A percentile compares a stretch with the other conserved stretches of the same genome.
Conservation (phyloP, 2,329 filamentous ascomycete species). For the Aspergillus sp. region DNA sequence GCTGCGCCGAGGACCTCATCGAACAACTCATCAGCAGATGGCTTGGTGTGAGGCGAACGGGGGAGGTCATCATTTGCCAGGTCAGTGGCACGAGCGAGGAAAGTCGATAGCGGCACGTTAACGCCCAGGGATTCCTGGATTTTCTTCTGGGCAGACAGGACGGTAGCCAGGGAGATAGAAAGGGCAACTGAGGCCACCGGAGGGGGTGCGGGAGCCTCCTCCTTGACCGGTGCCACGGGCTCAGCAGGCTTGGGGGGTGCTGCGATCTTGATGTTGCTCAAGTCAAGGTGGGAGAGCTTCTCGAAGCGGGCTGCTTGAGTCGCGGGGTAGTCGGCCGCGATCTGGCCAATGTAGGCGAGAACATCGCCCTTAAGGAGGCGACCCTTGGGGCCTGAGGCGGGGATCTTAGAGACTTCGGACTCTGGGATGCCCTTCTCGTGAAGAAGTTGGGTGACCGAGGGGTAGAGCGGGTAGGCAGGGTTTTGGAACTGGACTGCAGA, state of each 20-base stretch:
- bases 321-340: constrained; percentile 66
- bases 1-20: constrained; percentile 71
- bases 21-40: constrained; percentile 78
- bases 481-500: constrained; percentile 34
- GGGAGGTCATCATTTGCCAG: constrained; percentile 86
- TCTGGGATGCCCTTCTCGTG: constrained; percentile 72
- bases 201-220: constrained; percentile 22
- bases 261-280: constrained; percentile 89
- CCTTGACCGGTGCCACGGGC: constrained; percentile 29
- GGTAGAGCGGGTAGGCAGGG: constrained; percentile 50
- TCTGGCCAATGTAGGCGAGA: constrained; percentile 78
- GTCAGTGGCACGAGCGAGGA: constrained; percentile 78
- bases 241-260: constrained; percentile 28
- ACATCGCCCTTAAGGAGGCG: constrained; percentile 93
- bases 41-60: constrained; percentile 57
- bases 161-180: constrained; percentile 72
- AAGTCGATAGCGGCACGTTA: constrained; percentile 76
- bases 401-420: constrained; percentile 74
- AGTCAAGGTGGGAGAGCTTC: constrained; percentile 77
- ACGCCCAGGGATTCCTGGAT: constrained; percentile 74
- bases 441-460: constrained; percentile 78
- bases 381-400: constrained; percentile 79
- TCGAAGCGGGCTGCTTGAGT: constrained; percentile 66
- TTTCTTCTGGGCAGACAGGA: constrained; percentile 74
- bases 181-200: constrained; percentile 53